Percentiles rank a stretch among this genome's conserved stretches.
These are phyloP conservation scores for Corylus americana DNA, from an alignment of 306 rosid species.

Conservation along the genomic window DNA sequence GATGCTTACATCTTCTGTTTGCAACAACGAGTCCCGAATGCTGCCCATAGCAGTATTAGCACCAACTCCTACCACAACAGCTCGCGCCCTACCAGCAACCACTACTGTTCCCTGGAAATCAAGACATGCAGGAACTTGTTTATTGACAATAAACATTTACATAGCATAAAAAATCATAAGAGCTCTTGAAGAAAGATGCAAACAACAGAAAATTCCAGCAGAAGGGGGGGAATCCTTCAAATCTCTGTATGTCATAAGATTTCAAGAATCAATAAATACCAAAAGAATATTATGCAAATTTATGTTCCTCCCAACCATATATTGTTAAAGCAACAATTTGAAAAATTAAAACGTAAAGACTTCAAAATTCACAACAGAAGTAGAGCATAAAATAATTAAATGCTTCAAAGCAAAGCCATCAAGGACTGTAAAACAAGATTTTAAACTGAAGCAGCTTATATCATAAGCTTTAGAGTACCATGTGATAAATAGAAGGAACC, in stretches of 20 bases:
- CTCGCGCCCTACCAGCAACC: constrained; percentile 98
- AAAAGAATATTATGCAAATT: neutral
- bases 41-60: constrained; percentile 94
- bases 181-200: constrained; percentile 5
- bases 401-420: constrained; percentile 8
- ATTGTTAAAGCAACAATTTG: neutral
- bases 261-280: neutral
- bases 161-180: neutral
- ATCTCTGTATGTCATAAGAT: neutral
- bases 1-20: constrained; percentile 86
- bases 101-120: constrained; percentile 85
- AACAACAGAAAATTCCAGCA: neutral
- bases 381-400: neutral
- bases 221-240: neutral
- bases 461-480: neutral
- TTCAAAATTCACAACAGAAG: neutral
- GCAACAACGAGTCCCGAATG: constrained; percentile 90
- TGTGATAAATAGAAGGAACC: neutral
- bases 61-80: constrained; percentile 91
- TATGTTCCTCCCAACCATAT: neutral
- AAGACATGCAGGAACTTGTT: constrained; percentile 27
- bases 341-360: neutral
- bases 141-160: constrained; percentile 2
- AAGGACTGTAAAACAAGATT: neutral
- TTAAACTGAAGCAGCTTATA: neutral